Conservation (phyloP, 2,329 filamentous ascomycete species). For the Harringtonia aguacate region DNA sequence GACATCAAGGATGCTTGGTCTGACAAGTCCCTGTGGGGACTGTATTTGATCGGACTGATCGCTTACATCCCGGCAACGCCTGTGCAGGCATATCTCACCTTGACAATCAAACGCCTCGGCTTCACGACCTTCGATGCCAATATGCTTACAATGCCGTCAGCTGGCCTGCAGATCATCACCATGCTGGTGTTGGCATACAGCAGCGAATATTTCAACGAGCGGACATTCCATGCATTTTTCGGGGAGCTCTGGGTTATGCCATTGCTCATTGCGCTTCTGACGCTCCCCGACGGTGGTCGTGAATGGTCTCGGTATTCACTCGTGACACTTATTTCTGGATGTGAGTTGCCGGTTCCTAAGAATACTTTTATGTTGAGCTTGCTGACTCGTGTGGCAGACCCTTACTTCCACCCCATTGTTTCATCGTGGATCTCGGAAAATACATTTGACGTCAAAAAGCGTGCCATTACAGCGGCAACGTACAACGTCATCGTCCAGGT, state of each 20-base stretch:
- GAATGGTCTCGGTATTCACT: slow-evolving; percentile 42
- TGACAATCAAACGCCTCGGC: slow-evolving; percentile 44
- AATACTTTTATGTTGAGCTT: neutral
- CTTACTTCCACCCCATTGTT: slow-evolving; percentile 2
- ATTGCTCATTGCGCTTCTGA: slow-evolving; percentile 38
- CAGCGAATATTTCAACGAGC: slow-evolving; percentile 37
- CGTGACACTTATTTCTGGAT: slow-evolving; percentile 26
- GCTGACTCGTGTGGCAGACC: neutral
- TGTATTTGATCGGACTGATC: slow-evolving; percentile 37
- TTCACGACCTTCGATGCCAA: slow-evolving; percentile 51
- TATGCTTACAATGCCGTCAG: slow-evolving; percentile 50
- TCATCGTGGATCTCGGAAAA: slow-evolving; percentile 3
- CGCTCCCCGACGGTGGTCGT: slow-evolving; percentile 33
- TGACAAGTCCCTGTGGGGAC: slow-evolving; percentile 31
- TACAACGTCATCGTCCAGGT: slow-evolving; percentile 23
- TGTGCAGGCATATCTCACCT: slow-evolving; percentile 38
- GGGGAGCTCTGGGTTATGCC: slow-evolving; percentile 23
- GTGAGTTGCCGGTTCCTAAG: slow-evolving; percentile 25
- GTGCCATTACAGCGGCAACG: slow-evolving; percentile 2
- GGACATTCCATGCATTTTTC: slow-evolving; percentile 32
- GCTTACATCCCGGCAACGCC: slow-evolving; percentile 38
- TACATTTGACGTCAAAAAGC: slow-evolving; percentile 9
- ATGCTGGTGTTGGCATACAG: slow-evolving; percentile 35
- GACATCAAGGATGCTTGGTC: slow-evolving; percentile 25
- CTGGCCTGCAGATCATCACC: slow-evolving; percentile 39